Percentiles rank a stretch among this genome's conserved stretches.
phyloP scores from a whole-genome alignment of 768 basidiomycete species.

The Suillus placidus region DNA sequence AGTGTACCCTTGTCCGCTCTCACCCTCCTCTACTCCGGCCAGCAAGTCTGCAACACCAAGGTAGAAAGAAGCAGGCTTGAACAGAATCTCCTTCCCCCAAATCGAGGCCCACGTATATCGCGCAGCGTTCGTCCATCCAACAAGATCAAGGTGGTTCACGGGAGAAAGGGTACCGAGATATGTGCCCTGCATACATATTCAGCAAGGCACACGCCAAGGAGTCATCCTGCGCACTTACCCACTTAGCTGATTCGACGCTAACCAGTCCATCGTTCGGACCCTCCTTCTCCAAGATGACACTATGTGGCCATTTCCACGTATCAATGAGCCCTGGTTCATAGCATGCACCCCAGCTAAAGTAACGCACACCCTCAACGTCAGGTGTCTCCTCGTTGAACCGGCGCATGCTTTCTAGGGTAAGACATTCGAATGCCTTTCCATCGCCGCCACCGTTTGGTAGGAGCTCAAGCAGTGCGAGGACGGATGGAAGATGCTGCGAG shows the following conservation, averaged over 20 bases:
- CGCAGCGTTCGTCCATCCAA: constrained; percentile 92
- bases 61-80: constrained; percentile 92
- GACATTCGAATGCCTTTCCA: constrained; percentile 88
- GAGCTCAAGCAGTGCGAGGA: constrained; percentile 76
- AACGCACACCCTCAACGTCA: constrained; percentile 75
- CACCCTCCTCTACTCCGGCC: constrained; percentile 74
- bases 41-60: constrained; percentile 79
- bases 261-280: constrained; percentile 96
- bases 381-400: constrained; percentile 87
- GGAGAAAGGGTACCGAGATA: constrained; percentile 91
- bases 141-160: constrained; percentile 91
- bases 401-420: constrained; percentile 85
- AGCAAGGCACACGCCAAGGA: background rate
- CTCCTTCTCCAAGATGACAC: constrained; percentile 81
- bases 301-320: constrained; percentile 82
- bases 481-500: constrained; percentile 62
- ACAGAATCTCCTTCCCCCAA: constrained; percentile 86
- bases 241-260: constrained; percentile 81
- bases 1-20: constrained; percentile 20
- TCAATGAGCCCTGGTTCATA: constrained; percentile 91
- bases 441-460: constrained; percentile 93
- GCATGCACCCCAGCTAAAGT: constrained; percentile 94
- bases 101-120: constrained; percentile 89
- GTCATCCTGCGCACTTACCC: constrained; percentile 47
- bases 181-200: constrained; percentile 60